Base-by-base conservation (phyloP, 495 filamentous ascomycete genomes). In the Achaetomiella virescens region DNA sequence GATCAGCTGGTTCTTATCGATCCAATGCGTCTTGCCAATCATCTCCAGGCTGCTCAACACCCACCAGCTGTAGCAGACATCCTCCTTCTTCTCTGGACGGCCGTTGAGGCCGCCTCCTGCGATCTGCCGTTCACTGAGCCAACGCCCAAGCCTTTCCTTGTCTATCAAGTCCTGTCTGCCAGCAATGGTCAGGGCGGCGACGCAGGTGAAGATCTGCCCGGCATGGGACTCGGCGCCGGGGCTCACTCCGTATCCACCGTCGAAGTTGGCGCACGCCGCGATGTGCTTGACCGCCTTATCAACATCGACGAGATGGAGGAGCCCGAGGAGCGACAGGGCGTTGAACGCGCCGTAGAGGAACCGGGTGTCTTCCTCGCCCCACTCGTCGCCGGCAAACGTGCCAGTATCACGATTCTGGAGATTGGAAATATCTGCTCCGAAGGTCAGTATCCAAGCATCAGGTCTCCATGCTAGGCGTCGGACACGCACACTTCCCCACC, bases 1-100 rank as follows among this genome's bases (percentile, higher is more conserved):
- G 48, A 82, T 74, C 61, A 98, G 80, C 65, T 86, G 88, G 52
- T 84, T 75, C 27, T 79, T 76, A 73, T 97, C 87, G 62, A 98
- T 91, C 93, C 93, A 98, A 69, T 95, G 84, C 37, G 91, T 76
- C 55, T 86, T 82, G 48, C 81, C 88, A 57, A 97, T 88, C 83
- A 97, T 96, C 22, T 84, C 86, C 55, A 98, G 68, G 66, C 90
- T 96, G 62, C 85, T 88, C 52, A 87, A 69, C 22, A 97, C 93
- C 93, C 93, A 98, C 93, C 93, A 98, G 66, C 88, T 95, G 69
- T 98, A 98, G 72, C 93, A 98, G 7, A 95, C 91, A 73, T 98
- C 95, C 68, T 92, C 90, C 49, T 90, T 74, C 74, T 98, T 98
- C 73, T 97, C 95, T 1, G 93, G 93, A 47, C 93, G 80, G 3